Conservation (phyloP, 768 basidiomycete species). For the Mycena venus region DNA sequence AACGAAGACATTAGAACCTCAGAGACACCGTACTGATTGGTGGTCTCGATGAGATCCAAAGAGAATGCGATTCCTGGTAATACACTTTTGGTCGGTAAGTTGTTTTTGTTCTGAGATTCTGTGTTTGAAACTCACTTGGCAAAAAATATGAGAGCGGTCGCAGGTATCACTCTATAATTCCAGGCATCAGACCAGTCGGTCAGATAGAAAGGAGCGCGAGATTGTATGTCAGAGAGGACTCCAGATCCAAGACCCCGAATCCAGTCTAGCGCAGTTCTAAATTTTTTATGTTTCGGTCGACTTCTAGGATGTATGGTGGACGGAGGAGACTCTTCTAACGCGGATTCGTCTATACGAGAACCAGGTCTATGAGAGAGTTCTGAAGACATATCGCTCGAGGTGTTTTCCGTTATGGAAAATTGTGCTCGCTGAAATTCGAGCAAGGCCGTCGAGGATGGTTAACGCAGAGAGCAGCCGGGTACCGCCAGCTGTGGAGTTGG, state of each 20-base stretch:
- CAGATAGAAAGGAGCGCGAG: slow-evolving; percentile 83
- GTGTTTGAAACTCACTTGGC: slow-evolving; percentile 70
- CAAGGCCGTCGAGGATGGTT: neutral
- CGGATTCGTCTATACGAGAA: neutral
- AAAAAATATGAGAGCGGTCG: slow-evolving; percentile 88
- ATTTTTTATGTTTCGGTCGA: slow-evolving; percentile 19
- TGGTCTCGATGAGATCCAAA: slow-evolving; percentile 92
- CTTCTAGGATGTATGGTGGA: slow-evolving; percentile 26
- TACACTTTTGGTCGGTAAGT: slow-evolving; percentile 60
- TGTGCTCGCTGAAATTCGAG: neutral
- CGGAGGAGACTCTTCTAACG: neutral
- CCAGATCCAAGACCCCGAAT: slow-evolving; percentile 64
- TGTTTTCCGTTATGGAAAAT: neutral
- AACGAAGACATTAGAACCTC: slow-evolving; percentile 89
- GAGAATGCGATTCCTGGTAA: slow-evolving; percentile 94
- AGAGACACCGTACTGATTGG: slow-evolving; percentile 88
- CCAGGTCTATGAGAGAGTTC: slow-evolving; percentile 25
- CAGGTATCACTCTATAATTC: slow-evolving; percentile 92
- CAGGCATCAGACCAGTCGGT: slow-evolving; percentile 94
- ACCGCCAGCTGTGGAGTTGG: neutral
- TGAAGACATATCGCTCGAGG: slow-evolving; percentile 13
- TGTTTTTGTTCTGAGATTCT: neutral
- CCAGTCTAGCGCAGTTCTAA: slow-evolving; percentile 21
- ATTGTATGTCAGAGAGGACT: slow-evolving; percentile 76
- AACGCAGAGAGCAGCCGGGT: neutral